A percentile compares a stretch with the other conserved stretches of the same genome.
Evolutionary conservation across 73 alveolate species (phyloP).

Genomic region (Stentor roeselii): DNA sequence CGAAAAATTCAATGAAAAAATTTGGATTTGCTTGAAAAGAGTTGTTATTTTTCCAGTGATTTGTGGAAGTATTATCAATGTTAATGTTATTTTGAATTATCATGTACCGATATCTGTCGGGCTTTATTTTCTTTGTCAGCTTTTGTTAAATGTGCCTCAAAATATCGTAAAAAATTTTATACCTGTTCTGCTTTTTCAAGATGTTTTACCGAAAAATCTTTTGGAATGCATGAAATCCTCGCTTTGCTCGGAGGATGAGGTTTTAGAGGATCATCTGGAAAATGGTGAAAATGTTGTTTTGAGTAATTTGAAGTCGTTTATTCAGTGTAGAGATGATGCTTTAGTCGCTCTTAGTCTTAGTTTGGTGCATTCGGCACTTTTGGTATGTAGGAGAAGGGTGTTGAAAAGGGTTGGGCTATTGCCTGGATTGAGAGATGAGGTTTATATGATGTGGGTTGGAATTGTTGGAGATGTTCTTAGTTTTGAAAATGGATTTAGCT

Average conservation of each 20-base stretch:
- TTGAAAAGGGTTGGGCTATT: background rate
- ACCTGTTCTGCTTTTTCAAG: background rate
- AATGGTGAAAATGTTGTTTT: no score
- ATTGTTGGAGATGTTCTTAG: background rate
- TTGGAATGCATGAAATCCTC: background rate
- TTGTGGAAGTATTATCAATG: background rate
- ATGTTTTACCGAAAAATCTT: background rate
- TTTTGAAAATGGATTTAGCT: background rate
- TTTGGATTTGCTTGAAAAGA: background rate
- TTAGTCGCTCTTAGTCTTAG: background rate
- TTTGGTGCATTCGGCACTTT: background rate
- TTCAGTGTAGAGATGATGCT: background rate
- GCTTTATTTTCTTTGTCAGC: background rate
- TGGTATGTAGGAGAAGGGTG: background rate
- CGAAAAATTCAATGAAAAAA: background rate
- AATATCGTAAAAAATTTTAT: no score
- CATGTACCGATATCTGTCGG: conserved; percentile 4
- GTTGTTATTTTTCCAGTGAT: background rate
- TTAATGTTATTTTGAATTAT: background rate
- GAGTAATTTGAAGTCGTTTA: background rate
- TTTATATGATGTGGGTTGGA: background rate
- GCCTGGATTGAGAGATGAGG: background rate
- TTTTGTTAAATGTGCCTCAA: background rate
- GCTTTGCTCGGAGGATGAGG: background rate
- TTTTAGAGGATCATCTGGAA: background rate